Conservation (phyloP, 1,284 basidiomycete species). For the Ustilago trichophora region DNA sequence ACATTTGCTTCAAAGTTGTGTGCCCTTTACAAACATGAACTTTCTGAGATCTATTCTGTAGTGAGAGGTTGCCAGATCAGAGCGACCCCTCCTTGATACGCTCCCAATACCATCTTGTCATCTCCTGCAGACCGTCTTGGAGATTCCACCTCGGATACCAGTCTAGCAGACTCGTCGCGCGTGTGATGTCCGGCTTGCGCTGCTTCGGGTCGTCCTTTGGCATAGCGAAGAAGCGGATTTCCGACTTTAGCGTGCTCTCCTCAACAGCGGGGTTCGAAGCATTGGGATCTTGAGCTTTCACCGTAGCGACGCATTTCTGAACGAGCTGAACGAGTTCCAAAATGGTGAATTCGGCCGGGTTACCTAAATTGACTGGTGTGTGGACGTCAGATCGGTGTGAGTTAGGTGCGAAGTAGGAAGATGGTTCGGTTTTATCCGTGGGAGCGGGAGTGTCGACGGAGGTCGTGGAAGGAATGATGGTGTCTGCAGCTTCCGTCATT, state of each 20-base stretch:
- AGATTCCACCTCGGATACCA: constrained; percentile 96
- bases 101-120: constrained; percentile 80
- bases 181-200: constrained; percentile 87
- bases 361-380: constrained; percentile 87
- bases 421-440: background rate
- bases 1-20: background rate
- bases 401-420: constrained; percentile 3
- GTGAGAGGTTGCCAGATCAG: constrained; percentile 2
- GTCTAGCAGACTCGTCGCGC: constrained; percentile 82
- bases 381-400: constrained; percentile 40
- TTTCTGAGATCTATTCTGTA: too few relatives aligned
- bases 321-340: constrained; percentile 66
- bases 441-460: constrained; percentile 15
- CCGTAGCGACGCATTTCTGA: constrained; percentile 50
- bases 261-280: background rate
- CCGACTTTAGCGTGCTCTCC: constrained; percentile 1
- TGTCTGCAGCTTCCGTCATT: constrained; percentile 30
- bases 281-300: constrained; percentile 21
- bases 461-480: constrained; percentile 22
- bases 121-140: constrained; percentile 88
- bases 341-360: constrained; percentile 92
- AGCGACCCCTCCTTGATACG: constrained; percentile 46
- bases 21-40: too few relatives aligned
- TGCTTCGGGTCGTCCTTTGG: constrained; percentile 86
- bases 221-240: constrained; percentile 61